phyloP scores from a whole-genome alignment of 768 basidiomycete species.

The Nidularia sp. region DNA sequence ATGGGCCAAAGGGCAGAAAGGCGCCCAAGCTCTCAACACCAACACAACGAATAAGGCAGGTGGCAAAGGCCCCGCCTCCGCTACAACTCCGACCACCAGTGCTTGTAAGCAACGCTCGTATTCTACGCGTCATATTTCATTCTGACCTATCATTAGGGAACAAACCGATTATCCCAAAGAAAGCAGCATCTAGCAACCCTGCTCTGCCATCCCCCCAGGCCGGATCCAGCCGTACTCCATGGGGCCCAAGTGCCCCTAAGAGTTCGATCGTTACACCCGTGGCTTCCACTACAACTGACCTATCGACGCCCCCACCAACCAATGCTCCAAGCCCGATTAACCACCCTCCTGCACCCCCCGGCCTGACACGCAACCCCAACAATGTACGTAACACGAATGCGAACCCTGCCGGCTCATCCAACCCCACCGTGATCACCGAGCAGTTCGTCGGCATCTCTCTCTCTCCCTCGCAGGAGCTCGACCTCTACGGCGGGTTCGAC shows the following conservation, averaged over 20 bases:
- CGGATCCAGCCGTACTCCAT: slow-evolving; percentile 2
- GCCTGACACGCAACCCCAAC: slow-evolving; percentile 4
- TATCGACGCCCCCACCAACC: neutral
- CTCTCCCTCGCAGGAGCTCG: slow-evolving; percentile 18
- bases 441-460: slow-evolving; percentile 12
- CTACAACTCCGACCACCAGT: too few relatives aligned
- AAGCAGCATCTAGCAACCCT: neutral
- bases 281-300: too few relatives aligned
- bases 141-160: neutral
- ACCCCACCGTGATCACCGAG: slow-evolving; percentile 5
- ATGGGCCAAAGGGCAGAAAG: slow-evolving; percentile 9
- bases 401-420: neutral
- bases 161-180: slow-evolving; percentile 10
- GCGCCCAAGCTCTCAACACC: neutral
- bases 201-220: neutral
- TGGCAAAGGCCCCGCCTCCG: too few relatives aligned
- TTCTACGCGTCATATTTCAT: too few relatives aligned
- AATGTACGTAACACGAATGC: neutral
- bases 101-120: too few relatives aligned
- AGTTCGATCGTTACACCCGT: too few relatives aligned
- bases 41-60: neutral
- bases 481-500: slow-evolving; percentile 10
- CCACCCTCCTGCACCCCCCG: slow-evolving; percentile 9
- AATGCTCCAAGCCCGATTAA: neutral
- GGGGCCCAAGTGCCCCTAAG: neutral